phyloP scores from a whole-genome alignment of 305 asterid genomes.

The Fraxinus greggii region DNA sequence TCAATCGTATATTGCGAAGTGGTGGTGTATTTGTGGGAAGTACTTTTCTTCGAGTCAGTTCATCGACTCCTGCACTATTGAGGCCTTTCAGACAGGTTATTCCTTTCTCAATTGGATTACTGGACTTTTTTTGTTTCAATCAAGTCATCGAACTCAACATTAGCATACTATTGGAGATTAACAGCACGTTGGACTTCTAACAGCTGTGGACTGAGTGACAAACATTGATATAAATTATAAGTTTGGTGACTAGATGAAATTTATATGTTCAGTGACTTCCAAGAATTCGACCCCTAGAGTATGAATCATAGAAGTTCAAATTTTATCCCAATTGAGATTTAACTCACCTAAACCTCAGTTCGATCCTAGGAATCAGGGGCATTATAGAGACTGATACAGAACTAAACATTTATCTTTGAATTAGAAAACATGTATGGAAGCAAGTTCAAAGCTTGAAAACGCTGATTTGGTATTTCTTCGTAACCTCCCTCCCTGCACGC shows the following conservation, averaged over 20 bases:
- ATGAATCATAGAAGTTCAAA: background rate
- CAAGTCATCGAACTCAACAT: background rate
- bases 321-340: background rate
- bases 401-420: background rate
- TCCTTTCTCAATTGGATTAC: background rate
- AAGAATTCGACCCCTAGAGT: background rate
- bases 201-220: background rate
- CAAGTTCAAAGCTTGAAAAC: background rate
- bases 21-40: conserved; percentile 91
- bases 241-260: background rate
- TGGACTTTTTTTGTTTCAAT: background rate
- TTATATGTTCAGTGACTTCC: background rate
- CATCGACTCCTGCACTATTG: conserved; percentile 64
- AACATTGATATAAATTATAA: background rate
- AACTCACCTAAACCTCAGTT: background rate
- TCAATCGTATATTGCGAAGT: conserved; percentile 74
- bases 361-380: background rate
- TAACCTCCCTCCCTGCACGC: background rate
- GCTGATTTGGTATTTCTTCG: background rate
- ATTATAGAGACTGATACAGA: background rate
- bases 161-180: background rate
- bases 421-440: background rate
- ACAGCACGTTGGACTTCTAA: background rate
- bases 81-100: conserved; percentile 70
- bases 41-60: conserved; percentile 70